These are phyloP conservation scores for Verticillium albo-atrum DNA, from an alignment of 2,329 filamentous ascomycete species.

Conservation along the genomic window DNA sequence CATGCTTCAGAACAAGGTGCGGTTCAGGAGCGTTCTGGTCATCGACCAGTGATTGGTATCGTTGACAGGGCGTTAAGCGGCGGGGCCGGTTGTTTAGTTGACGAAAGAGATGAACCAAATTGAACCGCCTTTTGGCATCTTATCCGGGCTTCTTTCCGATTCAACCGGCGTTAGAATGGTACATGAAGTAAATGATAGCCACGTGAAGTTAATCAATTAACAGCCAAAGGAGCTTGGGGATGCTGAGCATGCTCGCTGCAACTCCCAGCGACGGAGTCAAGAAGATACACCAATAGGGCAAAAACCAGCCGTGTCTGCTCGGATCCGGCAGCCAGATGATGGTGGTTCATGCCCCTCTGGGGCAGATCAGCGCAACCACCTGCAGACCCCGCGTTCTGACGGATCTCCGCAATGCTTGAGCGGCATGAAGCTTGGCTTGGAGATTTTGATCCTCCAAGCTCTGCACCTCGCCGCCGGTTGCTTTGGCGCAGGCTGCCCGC, in stretches of 20 bases:
- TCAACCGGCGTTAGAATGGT: too few relatives aligned
- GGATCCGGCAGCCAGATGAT: background rate
- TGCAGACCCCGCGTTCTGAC: background rate
- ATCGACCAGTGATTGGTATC: conserved; percentile 24
- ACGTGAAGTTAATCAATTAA: too few relatives aligned
- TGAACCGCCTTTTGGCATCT: background rate
- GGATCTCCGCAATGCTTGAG: background rate
- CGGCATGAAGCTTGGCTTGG: background rate
- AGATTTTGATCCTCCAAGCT: background rate
- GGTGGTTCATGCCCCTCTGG: background rate
- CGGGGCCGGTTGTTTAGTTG: too few relatives aligned
- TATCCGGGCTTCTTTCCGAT: background rate
- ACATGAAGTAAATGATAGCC: too few relatives aligned
- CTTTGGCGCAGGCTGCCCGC: background rate
- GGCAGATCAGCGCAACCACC: background rate
- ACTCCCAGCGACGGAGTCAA: background rate
- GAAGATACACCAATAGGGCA: background rate
- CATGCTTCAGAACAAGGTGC: conserved; percentile 33
- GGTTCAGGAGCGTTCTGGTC: conserved; percentile 40
- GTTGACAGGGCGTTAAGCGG: background rate
- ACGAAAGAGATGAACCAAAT: too few relatives aligned
- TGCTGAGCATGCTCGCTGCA: background rate
- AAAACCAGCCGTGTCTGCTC: background rate
- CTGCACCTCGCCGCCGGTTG: background rate
- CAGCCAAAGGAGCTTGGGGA: too few relatives aligned